These are phyloP conservation scores for Rhamnella rubrinervis DNA, from an alignment of 331 rosid species.

Conservation along the genomic window DNA sequence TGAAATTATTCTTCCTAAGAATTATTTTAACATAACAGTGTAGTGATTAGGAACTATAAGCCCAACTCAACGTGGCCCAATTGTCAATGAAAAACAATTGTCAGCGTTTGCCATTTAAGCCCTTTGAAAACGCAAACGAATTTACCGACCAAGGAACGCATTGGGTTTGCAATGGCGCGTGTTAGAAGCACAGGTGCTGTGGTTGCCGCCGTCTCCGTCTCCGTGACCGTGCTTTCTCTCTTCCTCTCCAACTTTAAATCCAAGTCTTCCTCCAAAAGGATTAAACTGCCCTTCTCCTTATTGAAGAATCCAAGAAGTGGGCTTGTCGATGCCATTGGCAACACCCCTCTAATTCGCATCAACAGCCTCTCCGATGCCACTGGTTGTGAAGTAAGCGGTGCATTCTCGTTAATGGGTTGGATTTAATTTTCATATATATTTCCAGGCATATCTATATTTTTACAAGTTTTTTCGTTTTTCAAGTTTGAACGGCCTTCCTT, in stretches of 20 bases:
- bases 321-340: conserved; percentile 71
- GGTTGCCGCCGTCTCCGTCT: conserved; percentile 44
- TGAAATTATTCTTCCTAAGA: no score
- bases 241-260: conserved; percentile 39
- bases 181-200: conserved; percentile 56
- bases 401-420: not conserved
- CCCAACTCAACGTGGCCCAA: not conserved
- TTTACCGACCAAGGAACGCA: not conserved
- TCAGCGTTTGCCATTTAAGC: not conserved
- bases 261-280: conserved; percentile 25
- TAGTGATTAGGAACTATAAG: not conserved
- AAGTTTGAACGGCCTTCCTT: not conserved
- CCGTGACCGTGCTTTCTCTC: conserved; percentile 36
- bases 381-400: conserved; percentile 60
- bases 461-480: no score
- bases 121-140: not conserved
- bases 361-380: conserved; percentile 90
- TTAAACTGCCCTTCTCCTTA: not conserved
- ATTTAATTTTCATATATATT: not conserved
- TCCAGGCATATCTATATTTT: not conserved
- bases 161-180: conserved; percentile 50
- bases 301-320: conserved; percentile 43
- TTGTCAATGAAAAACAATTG: not conserved
- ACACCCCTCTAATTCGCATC: conserved; percentile 83
- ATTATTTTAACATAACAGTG: no score